A percentile compares a stretch with the other conserved stretches of the same genome.
Conservation (phyloP, 768 basidiomycete species). For the Chiua virens region DNA sequence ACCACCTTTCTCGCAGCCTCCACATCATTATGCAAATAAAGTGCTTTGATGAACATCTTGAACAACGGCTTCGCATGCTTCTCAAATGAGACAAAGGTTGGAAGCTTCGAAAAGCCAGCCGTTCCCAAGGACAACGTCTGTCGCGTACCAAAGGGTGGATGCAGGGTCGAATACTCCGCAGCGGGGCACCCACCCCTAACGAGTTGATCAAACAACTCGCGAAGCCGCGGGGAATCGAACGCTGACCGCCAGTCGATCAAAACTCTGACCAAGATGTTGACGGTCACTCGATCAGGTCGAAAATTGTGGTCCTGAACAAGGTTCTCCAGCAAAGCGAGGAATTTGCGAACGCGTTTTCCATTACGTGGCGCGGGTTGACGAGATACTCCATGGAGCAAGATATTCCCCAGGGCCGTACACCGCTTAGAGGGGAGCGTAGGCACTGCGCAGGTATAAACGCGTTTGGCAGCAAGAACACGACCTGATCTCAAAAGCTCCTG, state of each 20-base stretch:
- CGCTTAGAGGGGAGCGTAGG: slow-evolving; percentile 29
- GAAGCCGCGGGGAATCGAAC: slow-evolving; percentile 44
- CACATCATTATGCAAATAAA: slow-evolving; percentile 55
- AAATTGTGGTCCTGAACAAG: slow-evolving; percentile 50
- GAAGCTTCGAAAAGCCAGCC: slow-evolving; percentile 38
- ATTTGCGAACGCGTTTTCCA: slow-evolving; percentile 45
- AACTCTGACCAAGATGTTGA: slow-evolving; percentile 66
- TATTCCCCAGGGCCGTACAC: slow-evolving; percentile 54
- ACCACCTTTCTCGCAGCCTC: slow-evolving; percentile 52
- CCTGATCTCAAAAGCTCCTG: slow-evolving; percentile 32
- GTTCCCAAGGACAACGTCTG: slow-evolving; percentile 5
- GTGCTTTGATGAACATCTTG: slow-evolving; percentile 69
- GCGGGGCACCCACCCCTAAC: slow-evolving; percentile 59
- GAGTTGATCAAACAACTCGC: slow-evolving; percentile 64
- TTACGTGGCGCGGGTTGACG: slow-evolving; percentile 36
- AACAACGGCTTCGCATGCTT: slow-evolving; percentile 68
- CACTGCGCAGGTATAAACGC: slow-evolving; percentile 35
- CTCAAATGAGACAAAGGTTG: slow-evolving; percentile 50
- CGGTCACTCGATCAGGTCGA: slow-evolving; percentile 63
- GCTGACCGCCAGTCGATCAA: slow-evolving; percentile 51
- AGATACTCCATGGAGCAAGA: slow-evolving; percentile 49
- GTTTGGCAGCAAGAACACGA: slow-evolving; percentile 45
- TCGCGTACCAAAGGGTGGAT: slow-evolving; percentile 48
- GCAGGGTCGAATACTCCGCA: slow-evolving; percentile 24
- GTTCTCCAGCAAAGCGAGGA: slow-evolving; percentile 38